A percentile compares a stretch with the other conserved stretches of the same genome.
Conservation (phyloP, 805 yeast genomes). For the Metschnikowia noctiluminum region DNA sequence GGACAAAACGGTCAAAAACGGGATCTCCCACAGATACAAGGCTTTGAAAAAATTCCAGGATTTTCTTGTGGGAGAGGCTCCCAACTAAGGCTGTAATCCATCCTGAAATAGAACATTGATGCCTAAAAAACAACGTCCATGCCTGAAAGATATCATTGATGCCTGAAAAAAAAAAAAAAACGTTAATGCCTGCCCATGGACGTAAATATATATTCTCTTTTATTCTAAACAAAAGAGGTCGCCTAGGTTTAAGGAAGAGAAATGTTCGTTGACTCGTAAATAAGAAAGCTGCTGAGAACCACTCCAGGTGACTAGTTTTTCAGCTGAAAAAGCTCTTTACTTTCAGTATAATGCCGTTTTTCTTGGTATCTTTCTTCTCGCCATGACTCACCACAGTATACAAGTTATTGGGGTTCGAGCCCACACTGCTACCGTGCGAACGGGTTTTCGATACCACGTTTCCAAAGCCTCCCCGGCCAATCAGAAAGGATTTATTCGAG, state of each 20-base stretch:
- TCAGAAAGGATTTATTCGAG: slow-evolving; percentile 44
- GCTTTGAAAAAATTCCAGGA: slow-evolving; percentile 73
- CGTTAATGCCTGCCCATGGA: no score
- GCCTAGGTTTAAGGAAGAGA: no score
- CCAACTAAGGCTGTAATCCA: not conserved
- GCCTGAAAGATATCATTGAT: no score
- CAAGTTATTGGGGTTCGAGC: slow-evolving; percentile 25
- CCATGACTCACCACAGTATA: slow-evolving; percentile 37
- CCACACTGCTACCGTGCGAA: slow-evolving; percentile 20
- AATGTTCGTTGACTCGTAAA: slow-evolving; percentile 1
- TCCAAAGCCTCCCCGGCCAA: slow-evolving; percentile 69
- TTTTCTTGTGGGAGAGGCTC: slow-evolving; percentile 32
- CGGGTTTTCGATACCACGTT: slow-evolving; percentile 44
- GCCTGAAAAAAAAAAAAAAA: no score
- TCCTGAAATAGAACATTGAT: no score
- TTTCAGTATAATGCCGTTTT: slow-evolving; percentile 42
- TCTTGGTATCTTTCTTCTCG: slow-evolving; percentile 21
- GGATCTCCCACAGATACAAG: slow-evolving; percentile 81
- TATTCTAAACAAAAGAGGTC: no score
- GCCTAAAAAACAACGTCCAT: no score
- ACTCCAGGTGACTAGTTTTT: not conserved
- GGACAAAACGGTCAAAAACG: slow-evolving; percentile 71
- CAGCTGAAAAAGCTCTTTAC: slow-evolving; percentile 41
- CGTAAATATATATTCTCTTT: no score
- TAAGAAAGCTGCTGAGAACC: not conserved